A percentile compares a stretch with the other conserved stretches of the same genome.
Evolutionary conservation across 139 green algal species (phyloP).

Genomic region (Chlorella sp.): DNA sequence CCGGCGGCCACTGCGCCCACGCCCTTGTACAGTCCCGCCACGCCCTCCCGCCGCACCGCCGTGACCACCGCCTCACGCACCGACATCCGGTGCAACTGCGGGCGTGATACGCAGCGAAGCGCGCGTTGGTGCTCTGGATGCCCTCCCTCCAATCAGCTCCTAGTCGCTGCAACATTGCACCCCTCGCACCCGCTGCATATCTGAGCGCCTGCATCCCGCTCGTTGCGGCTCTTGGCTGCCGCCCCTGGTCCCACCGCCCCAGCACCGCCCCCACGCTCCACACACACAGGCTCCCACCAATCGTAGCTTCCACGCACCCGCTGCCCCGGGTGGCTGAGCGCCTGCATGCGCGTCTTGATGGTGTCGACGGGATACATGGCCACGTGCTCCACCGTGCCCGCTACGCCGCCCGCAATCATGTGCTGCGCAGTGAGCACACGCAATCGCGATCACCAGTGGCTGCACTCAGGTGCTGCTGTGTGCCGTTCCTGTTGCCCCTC

Average conservation of each 20-base stretch:
- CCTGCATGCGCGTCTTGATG: constrained; percentile 97
- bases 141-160: too few species aligned
- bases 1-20: constrained; percentile 61
- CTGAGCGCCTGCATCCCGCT: too few species aligned
- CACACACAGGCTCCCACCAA: not conserved
- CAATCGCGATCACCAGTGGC: not conserved
- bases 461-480: not conserved
- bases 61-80: constrained; percentile 45
- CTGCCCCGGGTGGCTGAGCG: constrained; percentile 80
- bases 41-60: constrained; percentile 65
- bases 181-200: too few species aligned
- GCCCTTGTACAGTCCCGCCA: constrained; percentile 75
- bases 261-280: too few species aligned
- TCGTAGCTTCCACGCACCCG: constrained; percentile 36
- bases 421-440: constrained; percentile 50
- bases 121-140: too few species aligned
- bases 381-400: constrained; percentile 91
- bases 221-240: too few species aligned
- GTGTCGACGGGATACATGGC: constrained; percentile 98
- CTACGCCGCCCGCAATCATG: constrained; percentile 78
- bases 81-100: constrained; percentile 59
- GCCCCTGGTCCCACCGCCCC: too few species aligned
- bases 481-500: not conserved
- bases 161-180: too few species aligned
- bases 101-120: too few species aligned